Evolutionary conservation across 139 green algal genomes (phyloP), one percentile per base, ranked within the genome.

Genomic region (Chlamydomonas sphaeroides): DNA sequence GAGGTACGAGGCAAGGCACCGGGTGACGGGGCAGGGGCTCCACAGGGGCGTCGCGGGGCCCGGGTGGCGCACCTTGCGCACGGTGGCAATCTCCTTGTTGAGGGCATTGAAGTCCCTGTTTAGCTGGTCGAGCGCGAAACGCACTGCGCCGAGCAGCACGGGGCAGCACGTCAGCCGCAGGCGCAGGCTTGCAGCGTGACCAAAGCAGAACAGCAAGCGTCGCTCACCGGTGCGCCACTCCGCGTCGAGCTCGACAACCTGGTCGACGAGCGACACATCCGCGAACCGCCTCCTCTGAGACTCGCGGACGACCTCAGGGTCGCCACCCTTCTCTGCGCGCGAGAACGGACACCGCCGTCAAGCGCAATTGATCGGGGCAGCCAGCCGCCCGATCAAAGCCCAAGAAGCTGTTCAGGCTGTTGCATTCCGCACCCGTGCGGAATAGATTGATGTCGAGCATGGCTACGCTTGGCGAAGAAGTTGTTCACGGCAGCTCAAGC

Each of bases 361-460:
- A 62, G 42, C 6, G 33, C 45, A 14, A 53, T 53, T 14, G 45
- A n/a, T n/a, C n/a, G n/a, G n/a, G n/a, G n/a, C n/a, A n/a, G n/a
- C n/a, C n/a, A n/a, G n/a, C n/a, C n/a, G n/a, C n/a, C n/a, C n/a
- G n/a, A n/a, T n/a, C n/a, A n/a, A n/a, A n/a, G n/a, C n/a, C n/a
- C n/a, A n/a, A n/a, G n/a, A n/a, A n/a, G n/a, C n/a, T n/a, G n/a
- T n/a, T n/a, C n/a, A n/a, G n/a, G n/a, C n/a, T n/a, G n/a, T n/a
- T n/a, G n/a, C n/a, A n/a, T n/a, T n/a, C n/a, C 33, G 1, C n/a
- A 83, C 36, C 65, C 26, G 56, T 68, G n/a, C 84, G 57, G 75
- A 99, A 98, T 0, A 98, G 68, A 69, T 98, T 98, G 83, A 99
- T 98, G 78, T 99, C 97, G 35, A 99, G 85, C 97, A 99, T 99